A percentile compares a stretch with the other conserved stretches of the same genome.
Evolutionary conservation across 2,329 filamentous ascomycete species (phyloP).

Genomic region (Verticillium dahliae): DNA sequence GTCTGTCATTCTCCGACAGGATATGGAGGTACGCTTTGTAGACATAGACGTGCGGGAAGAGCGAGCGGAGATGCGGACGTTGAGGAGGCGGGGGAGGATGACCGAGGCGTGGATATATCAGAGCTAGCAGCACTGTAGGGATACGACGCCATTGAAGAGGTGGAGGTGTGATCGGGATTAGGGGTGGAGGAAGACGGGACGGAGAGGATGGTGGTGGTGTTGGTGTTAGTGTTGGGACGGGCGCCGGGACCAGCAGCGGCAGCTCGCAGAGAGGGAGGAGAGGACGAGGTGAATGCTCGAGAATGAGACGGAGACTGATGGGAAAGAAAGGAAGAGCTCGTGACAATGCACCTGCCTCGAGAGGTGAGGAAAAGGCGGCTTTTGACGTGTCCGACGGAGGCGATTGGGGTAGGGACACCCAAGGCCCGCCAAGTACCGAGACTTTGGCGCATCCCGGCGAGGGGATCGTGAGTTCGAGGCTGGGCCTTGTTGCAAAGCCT

Average conservation of each 20-base stretch:
- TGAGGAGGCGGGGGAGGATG: constrained; percentile 41
- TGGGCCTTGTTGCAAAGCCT: neutral
- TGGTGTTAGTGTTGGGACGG: neutral
- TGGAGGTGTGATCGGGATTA: neutral
- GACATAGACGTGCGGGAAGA: constrained; percentile 45
- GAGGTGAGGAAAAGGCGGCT: neutral
- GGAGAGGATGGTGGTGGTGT: neutral
- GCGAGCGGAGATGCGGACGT: constrained; percentile 38
- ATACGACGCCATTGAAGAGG: constrained; percentile 14
- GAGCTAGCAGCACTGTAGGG: constrained; percentile 39
- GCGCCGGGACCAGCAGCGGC: constrained; percentile 1
- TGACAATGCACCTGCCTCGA: neutral
- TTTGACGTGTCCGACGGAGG: neutral
- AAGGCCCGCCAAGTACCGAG: neutral
- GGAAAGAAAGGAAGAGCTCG: neutral
- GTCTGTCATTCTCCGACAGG: constrained; percentile 41
- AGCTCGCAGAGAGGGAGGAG: neutral
- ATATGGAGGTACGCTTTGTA: constrained; percentile 44
- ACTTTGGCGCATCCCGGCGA: neutral
- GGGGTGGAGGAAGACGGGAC: neutral
- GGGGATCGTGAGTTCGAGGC: neutral
- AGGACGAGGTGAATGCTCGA: neutral
- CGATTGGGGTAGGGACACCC: neutral
- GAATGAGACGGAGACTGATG: neutral
- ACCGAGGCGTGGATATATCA: constrained; percentile 49